Evolutionary conservation across 768 basidiomycete genomes (phyloP), one percentile per base, ranked within the genome.

Genomic region (Mycena vulgaris): DNA sequence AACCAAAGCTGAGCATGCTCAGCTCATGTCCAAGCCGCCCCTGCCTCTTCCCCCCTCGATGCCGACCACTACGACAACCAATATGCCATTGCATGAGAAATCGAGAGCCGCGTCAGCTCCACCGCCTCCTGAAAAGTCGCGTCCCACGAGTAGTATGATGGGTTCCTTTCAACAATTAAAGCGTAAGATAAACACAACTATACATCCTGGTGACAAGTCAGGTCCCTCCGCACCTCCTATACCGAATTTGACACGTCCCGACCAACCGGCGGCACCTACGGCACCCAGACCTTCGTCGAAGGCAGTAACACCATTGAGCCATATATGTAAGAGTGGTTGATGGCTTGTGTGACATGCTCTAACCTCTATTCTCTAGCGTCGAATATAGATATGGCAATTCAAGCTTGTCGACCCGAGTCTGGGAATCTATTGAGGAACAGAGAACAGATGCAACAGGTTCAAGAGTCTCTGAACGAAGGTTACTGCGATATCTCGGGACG

Each of bases 401-500:
- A 84, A 61, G 93, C 92, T 2, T 96, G 94, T 75, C 86, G 87
- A 55, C 87, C 89, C 6, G 94, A 96, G 80, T 87, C 87, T 27
- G 85, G 86, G 8, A 85, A 88, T 58, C 75, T 93, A 19, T 75
- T 96, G 13, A 84, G 84, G 57, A 94, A 93, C 76, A 81, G 89
- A 52, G 84, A 91, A 75, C 84, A 89, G 47, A 92, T 95, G 91
- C 88, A 89, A 67, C 83, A 85, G 55, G 88, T 96, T 35, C 92
- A 88, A 72, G 94, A 95, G 76, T 89, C 90, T 10, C 75, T 93
- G n/a, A 85, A 93, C 70, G 93, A 94, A 70, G 92, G 93, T 3
- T 96, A 95, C 75, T 95, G 95, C 71, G 95, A 96, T 78, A 80
- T 91, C 16, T 91, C 90, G 57, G 93, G 92, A 1, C 83, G 86